Evolutionary conservation across 2,329 filamentous ascomycete species (phyloP).

Genomic region (Onygenales sp.): DNA sequence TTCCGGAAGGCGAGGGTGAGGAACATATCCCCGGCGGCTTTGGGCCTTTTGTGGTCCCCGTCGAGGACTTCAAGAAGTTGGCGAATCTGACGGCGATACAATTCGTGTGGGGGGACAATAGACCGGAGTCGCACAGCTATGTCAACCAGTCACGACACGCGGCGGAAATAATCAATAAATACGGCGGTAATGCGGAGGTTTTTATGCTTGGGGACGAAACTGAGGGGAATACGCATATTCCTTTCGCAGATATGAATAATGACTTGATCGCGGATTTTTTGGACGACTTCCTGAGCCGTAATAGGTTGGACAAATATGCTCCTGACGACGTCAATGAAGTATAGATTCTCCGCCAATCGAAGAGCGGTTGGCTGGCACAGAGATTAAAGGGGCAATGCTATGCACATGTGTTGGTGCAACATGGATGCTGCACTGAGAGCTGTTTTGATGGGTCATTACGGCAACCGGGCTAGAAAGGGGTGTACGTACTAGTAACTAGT

Average conservation of each 20-base stretch:
- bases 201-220: not conserved
- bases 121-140: not conserved
- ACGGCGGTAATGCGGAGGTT: not conserved
- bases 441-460: no score
- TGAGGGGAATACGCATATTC: not conserved
- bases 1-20: not conserved
- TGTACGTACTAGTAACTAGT: no score
- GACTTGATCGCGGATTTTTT: not conserved
- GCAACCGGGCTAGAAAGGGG: no score
- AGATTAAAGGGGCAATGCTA: no score
- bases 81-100: not conserved
- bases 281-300: not conserved
- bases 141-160: not conserved
- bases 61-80: not conserved
- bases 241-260: not conserved
- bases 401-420: no score
- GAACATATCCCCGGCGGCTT: not conserved
- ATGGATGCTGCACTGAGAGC: no score
- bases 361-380: no score
- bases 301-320: not conserved
- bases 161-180: not conserved
- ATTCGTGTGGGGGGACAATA: not conserved
- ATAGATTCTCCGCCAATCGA: no score
- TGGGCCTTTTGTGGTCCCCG: not conserved
- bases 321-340: no score